Evolutionary conservation across 2,329 filamentous ascomycete genomes (phyloP).

Genomic region (Clonostachys solani): DNA sequence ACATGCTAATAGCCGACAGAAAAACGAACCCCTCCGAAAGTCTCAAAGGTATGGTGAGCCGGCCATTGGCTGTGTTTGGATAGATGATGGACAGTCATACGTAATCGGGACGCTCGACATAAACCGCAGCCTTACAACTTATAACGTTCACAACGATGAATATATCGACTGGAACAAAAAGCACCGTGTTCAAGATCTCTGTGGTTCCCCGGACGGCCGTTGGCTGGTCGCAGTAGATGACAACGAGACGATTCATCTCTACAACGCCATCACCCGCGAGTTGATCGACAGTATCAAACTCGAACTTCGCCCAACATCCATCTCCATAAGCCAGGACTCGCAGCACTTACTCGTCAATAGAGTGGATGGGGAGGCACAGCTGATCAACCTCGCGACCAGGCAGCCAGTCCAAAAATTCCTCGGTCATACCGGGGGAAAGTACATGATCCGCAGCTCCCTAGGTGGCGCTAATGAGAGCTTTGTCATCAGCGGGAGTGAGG

Average conservation of each 20-base stretch:
- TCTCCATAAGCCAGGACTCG: slow-evolving; percentile 81
- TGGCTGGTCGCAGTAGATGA: slow-evolving; percentile 77
- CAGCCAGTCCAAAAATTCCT: slow-evolving; percentile 70
- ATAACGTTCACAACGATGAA: slow-evolving; percentile 53
- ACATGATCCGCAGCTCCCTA: slow-evolving; percentile 76
- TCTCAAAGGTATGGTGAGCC: slow-evolving; percentile 75
- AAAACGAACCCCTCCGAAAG: slow-evolving; percentile 57
- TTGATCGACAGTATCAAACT: slow-evolving; percentile 68
- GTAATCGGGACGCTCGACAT: slow-evolving; percentile 75
- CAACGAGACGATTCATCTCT: slow-evolving; percentile 70
- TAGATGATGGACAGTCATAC: slow-evolving; percentile 71
- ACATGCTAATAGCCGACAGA: slow-evolving; percentile 34
- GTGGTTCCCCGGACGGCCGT: slow-evolving; percentile 75
- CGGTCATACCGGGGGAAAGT: slow-evolving; percentile 72
- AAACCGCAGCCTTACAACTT: slow-evolving; percentile 63
- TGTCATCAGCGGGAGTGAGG: slow-evolving; percentile 85
- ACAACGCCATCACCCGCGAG: slow-evolving; percentile 71
- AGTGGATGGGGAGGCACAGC: slow-evolving; percentile 68
- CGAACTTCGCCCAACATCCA: slow-evolving; percentile 67
- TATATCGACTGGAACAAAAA: slow-evolving; percentile 63
- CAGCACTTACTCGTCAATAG: slow-evolving; percentile 78
- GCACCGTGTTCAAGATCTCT: slow-evolving; percentile 78
- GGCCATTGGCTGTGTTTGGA: slow-evolving; percentile 88
- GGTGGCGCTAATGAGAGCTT: slow-evolving; percentile 92
- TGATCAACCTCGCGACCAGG: slow-evolving; percentile 72